A percentile compares a stretch with the other conserved stretches of the same genome.
phyloP scores from a whole-genome alignment of 192 early-diverging fungal species.

The Gigaspora rosea region DNA sequence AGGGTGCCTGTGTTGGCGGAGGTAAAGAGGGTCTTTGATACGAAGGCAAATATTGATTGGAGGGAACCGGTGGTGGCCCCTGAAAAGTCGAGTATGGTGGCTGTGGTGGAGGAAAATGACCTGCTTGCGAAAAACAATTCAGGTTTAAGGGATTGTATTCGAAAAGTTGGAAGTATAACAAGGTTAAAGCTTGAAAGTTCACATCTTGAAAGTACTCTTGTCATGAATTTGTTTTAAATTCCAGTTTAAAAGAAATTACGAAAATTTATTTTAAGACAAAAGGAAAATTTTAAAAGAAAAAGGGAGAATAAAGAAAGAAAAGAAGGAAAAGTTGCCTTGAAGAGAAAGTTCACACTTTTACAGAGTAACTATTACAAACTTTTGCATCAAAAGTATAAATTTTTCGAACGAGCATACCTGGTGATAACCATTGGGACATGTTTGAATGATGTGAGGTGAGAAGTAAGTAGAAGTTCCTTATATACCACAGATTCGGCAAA shows the following conservation, averaged over 20 bases:
- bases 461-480: not conserved
- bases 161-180: not conserved
- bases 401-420: conserved; percentile 11
- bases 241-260: too few relatives aligned
- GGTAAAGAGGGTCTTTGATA: conserved; percentile 18
- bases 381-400: not conserved
- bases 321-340: too few relatives aligned
- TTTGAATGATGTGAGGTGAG: not conserved
- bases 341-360: not conserved
- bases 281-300: too few relatives aligned
- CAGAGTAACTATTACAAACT: not conserved
- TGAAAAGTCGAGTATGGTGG: conserved; percentile 23
- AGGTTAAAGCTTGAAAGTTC: not conserved
- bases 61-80: conserved; percentile 15
- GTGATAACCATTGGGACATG: conserved; percentile 33
- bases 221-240: too few relatives aligned
- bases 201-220: too few relatives aligned
- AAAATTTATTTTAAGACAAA: too few relatives aligned
- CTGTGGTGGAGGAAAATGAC: conserved; percentile 24
- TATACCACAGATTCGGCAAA: not conserved
- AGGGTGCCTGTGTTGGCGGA: not conserved
- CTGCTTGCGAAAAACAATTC: conserved; percentile 12
- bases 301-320: too few relatives aligned
- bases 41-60: conserved; percentile 32
- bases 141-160: not conserved